These are phyloP conservation scores for Priceomyces fermenticarens DNA, from an alignment of 805 yeast genomes.

Conservation along the genomic window DNA sequence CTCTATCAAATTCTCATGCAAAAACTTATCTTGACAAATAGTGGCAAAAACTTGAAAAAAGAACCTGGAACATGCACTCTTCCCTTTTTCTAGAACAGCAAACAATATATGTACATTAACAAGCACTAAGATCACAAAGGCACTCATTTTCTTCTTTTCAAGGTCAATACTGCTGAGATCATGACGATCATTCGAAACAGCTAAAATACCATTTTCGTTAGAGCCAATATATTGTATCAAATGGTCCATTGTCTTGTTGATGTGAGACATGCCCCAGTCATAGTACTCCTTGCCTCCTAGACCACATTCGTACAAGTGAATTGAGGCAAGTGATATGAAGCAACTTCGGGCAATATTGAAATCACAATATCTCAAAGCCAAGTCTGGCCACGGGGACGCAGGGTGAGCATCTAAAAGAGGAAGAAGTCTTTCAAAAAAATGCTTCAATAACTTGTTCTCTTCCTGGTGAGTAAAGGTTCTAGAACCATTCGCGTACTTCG, in stretches of 20 bases:
- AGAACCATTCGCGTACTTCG: not conserved
- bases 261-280: conserved; percentile 50
- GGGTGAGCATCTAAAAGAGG: conserved; percentile 60
- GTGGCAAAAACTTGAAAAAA: conserved; percentile 49
- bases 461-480: conserved; percentile 36
- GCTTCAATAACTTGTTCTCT: conserved; percentile 54
- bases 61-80: conserved; percentile 48
- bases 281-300: conserved; percentile 52
- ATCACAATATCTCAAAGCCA: conserved; percentile 56
- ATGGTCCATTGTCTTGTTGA: conserved; percentile 55
- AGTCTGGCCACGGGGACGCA: conserved; percentile 58
- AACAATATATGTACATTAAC: conserved; percentile 54
- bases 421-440: conserved; percentile 51
- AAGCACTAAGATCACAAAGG: conserved; percentile 45
- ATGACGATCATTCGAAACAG: conserved; percentile 2
- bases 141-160: conserved; percentile 18
- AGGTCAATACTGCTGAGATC: conserved; percentile 6
- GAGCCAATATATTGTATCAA: conserved; percentile 40
- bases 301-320: conserved; percentile 52
- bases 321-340: conserved; percentile 53
- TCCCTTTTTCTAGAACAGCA: conserved; percentile 53
- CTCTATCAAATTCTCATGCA: conserved; percentile 40
- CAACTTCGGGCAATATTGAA: conserved; percentile 57
- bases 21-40: conserved; percentile 41
- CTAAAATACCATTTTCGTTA: not conserved